phyloP scores from a whole-genome alignment of 2,329 filamentous ascomycete species.

The Botryotinia calthae region DNA sequence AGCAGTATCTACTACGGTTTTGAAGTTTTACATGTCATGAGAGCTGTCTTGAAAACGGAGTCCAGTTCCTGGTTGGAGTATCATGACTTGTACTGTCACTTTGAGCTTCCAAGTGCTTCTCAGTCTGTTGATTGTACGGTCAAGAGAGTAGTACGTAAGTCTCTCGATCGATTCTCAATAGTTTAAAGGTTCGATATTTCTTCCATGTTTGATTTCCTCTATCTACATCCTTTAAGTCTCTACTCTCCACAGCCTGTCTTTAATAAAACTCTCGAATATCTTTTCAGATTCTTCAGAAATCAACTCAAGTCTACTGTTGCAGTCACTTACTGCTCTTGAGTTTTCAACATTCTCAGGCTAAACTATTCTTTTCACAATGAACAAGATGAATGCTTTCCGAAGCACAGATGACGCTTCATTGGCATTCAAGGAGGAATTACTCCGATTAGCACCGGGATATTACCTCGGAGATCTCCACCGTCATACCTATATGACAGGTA shows the following conservation, averaged over 20 bases:
- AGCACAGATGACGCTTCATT: background rate
- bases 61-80: background rate
- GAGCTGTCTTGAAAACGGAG: no score
- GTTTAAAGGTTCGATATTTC: background rate
- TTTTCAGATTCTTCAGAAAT: background rate
- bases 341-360: background rate
- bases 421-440: background rate
- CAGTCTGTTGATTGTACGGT: background rate
- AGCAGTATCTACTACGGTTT: background rate
- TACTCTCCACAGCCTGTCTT: background rate
- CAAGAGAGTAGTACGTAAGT: background rate
- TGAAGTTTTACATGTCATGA: background rate
- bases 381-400: background rate
- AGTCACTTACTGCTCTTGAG: no score
- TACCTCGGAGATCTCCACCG: background rate
- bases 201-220: no score
- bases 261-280: background rate
- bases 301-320: background rate
- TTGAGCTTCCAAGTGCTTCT: background rate
- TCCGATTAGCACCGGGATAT: background rate
- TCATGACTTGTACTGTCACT: background rate
- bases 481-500: background rate
- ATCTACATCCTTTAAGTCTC: background rate
- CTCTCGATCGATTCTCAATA: fast-evolving
- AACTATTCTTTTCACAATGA: background rate